Percentiles rank a stretch among this genome's conserved stretches.
phyloP scores from a whole-genome alignment of 495 filamentous ascomycete species.

The Podospora pseudocomata region DNA sequence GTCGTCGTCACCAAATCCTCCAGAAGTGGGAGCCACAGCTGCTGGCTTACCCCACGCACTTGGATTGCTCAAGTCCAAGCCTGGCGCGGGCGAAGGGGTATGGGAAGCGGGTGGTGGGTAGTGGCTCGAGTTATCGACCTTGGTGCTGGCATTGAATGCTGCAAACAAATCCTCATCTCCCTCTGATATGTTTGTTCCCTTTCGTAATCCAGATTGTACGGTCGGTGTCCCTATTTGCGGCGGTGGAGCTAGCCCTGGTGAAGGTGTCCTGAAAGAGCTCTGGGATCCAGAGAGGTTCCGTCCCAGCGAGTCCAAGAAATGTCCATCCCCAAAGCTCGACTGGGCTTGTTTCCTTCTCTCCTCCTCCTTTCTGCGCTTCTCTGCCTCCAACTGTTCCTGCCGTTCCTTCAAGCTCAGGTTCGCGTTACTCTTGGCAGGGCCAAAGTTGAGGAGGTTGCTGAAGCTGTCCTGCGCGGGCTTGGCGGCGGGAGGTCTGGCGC shows the following conservation, averaged over 20 bases:
- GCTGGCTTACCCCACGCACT: constrained; percentile 36
- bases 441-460: constrained; percentile 78
- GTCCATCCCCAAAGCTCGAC: constrained; percentile 65
- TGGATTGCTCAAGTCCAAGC: constrained; percentile 36
- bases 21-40: constrained; percentile 14
- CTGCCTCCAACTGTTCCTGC: constrained; percentile 74
- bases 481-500: constrained; percentile 52
- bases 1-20: constrained; percentile 40
- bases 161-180: constrained; percentile 60
- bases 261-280: constrained; percentile 33
- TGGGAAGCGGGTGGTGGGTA: constrained; percentile 50
- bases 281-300: constrained; percentile 32
- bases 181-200: constrained; percentile 32
- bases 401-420: constrained; percentile 80
- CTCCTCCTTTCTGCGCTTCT: constrained; percentile 70
- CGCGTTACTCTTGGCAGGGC: constrained; percentile 59
- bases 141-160: constrained; percentile 55
- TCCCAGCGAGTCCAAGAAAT: constrained; percentile 70
- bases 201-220: background rate
- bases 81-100: constrained; percentile 27
- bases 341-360: constrained; percentile 66
- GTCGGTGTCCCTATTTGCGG: constrained; percentile 14
- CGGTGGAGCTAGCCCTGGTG: constrained; percentile 33
- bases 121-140: constrained; percentile 58
- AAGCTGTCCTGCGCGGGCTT: constrained; percentile 80